phyloP scores from a whole-genome alignment of 768 basidiomycete species.

The Leccinum disarticulatum region DNA sequence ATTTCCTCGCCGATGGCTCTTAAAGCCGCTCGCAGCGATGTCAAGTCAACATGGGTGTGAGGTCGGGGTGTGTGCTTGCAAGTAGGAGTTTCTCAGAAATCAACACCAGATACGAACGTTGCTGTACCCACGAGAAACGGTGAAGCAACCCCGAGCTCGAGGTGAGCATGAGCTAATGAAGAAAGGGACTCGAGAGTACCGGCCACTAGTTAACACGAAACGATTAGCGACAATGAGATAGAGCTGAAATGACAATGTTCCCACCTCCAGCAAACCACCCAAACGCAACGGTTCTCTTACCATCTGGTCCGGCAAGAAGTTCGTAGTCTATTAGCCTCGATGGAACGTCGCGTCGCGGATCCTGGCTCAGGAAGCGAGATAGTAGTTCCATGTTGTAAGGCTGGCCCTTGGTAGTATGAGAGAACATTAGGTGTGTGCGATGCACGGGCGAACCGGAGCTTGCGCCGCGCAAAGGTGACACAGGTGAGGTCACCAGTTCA shows the following conservation, averaged over 20 bases:
- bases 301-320: constrained; percentile 59
- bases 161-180: constrained; percentile 74
- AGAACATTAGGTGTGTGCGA: constrained; percentile 88
- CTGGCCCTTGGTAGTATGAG: constrained; percentile 88
- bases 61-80: constrained; percentile 71
- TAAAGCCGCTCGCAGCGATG: constrained; percentile 51
- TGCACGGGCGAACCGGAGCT: constrained; percentile 29
- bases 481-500: constrained; percentile 53
- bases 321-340: constrained; percentile 84
- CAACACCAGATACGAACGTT: neutral
- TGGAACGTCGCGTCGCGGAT: constrained; percentile 21
- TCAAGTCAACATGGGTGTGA: constrained; percentile 64
- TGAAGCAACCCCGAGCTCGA: constrained; percentile 76
- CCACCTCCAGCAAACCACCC: constrained; percentile 90
- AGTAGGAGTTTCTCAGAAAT: neutral
- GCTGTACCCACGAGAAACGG: constrained; percentile 68
- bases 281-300: constrained; percentile 83
- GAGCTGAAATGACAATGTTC: constrained; percentile 14
- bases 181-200: constrained; percentile 82
- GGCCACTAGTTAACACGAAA: constrained; percentile 51
- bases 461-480: constrained; percentile 27
- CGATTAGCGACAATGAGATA: neutral
- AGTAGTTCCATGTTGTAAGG: constrained; percentile 82
- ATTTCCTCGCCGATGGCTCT: constrained; percentile 59
- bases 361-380: constrained; percentile 52